Base-by-base conservation (phyloP, 2,329 filamentous ascomycete genomes). In the Dendryphion nanum region DNA sequence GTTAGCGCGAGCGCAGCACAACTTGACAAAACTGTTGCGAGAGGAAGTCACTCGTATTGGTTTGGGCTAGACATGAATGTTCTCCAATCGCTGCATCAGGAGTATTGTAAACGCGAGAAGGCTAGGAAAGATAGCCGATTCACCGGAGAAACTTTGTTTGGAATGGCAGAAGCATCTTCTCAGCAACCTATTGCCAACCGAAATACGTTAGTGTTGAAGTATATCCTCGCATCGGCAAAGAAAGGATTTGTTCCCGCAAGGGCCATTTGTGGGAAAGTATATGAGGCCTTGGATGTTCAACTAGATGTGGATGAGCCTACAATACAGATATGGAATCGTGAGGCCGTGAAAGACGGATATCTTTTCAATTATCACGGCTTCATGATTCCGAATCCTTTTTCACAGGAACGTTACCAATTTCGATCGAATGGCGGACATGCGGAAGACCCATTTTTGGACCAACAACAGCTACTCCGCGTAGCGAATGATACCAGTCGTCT, bases 61-160 rank as follows among this genome's bases (percentile, higher is more conserved):
- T 33, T 33, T 19, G 6, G 10, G 12, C 33, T 35, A 18, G 33
- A 35, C 19, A 35, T 35, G 33, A 35, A 35, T 18, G 18, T 26
- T 14, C 20, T 35, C 5, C 15, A 35, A 17, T 35, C 33, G n/a
- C 20, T 35, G 5, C 18, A 35, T 18, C 18, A 35, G 12, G 18
- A 35, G 20, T 35, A 35, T 16, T 5, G 18, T 8, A 18, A 35
- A 17, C 8, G 14, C 12, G 20, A 23, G 13, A 12, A 26, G 20
- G 15, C 10, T 13, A 15, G 33, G 7, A 16, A 16, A 31, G 20
- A 15, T n/a, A 35, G 20, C 33, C 5, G 5, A 5, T 35, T 35
- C 18, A 24, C 33, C 5, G 18, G 6, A 7, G 33, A 35, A 23
- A 35, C 20, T 6, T 20, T 35, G 18, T 23, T 31, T 31, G 29